These are phyloP conservation scores for Cladophialophora chaetospira DNA, from an alignment of 2,329 filamentous ascomycete genomes.

Conservation along the genomic window DNA sequence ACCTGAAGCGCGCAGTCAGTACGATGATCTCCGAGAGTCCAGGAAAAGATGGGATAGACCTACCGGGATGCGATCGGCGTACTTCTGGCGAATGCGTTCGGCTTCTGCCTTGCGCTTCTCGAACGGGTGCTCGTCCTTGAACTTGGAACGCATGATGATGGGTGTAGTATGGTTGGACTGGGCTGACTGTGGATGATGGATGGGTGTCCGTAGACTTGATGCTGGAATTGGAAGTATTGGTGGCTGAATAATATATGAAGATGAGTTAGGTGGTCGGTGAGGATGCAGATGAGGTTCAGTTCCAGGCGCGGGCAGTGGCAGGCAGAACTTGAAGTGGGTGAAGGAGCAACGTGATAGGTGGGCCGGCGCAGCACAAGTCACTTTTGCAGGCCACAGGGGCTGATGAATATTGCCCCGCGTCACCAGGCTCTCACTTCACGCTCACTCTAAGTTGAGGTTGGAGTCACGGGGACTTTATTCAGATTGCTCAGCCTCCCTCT, in stretches of 20 bases:
- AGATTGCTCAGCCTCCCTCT: slow-evolving; percentile 1
- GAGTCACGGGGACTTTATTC: slow-evolving; percentile 12
- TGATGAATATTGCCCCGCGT: not conserved
- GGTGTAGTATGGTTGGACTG: slow-evolving; percentile 29
- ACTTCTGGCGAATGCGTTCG: slow-evolving; percentile 98
- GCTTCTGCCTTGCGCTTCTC: slow-evolving; percentile 99
- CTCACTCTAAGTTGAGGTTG: not conserved
- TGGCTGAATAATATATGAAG: slow-evolving; percentile 30
- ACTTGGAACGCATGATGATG: slow-evolving; percentile 86
- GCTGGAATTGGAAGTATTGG: slow-evolving; percentile 29
- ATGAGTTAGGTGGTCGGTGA: slow-evolving; percentile 31
- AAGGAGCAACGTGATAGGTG: slow-evolving; percentile 4
- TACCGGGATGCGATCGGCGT: slow-evolving; percentile 96
- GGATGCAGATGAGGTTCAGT: slow-evolving; percentile 5
- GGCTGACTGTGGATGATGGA: slow-evolving; percentile 10
- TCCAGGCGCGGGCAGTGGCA: slow-evolving; percentile 20
- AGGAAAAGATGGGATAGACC: slow-evolving; percentile 45
- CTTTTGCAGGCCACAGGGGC: slow-evolving; percentile 4
- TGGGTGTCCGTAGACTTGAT: not conserved
- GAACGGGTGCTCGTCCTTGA: slow-evolving; percentile 99
- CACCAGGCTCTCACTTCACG: not conserved
- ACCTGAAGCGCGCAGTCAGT: slow-evolving; percentile 60
- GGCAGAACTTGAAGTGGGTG: slow-evolving; percentile 8
- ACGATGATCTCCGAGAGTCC: slow-evolving; percentile 10
- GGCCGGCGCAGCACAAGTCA: not conserved